Percentiles rank a stretch among this genome's conserved stretches.
Conservation (phyloP, 345 rosid species). For the Syzygium jambos region DNA sequence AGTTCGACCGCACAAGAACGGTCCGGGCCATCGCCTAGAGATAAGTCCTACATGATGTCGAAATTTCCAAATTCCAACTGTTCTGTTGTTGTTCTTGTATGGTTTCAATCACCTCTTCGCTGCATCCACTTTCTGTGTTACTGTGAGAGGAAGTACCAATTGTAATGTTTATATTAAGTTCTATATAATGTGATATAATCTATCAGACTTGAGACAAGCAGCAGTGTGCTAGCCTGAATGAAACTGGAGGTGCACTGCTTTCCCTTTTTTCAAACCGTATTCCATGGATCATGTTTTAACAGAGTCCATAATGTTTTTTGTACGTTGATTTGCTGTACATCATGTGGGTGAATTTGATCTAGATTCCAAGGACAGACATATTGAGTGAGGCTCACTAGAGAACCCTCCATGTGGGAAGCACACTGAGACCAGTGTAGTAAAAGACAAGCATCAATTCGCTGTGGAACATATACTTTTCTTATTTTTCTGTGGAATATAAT, state of each 20-base stretch:
- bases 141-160: neutral
- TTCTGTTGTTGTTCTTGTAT: neutral
- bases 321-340: neutral
- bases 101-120: neutral
- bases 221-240: neutral
- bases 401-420: neutral
- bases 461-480: neutral
- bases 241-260: neutral
- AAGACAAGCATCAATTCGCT: neutral
- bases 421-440: neutral
- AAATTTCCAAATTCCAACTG: neutral
- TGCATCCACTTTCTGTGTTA: neutral
- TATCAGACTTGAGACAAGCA: neutral
- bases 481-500: neutral
- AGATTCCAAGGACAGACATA: neutral
- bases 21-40: neutral
- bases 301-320: neutral
- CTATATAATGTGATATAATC: neutral
- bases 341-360: neutral
- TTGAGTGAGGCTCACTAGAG: neutral
- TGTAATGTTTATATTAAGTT: neutral
- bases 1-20: neutral
- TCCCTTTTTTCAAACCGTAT: neutral
- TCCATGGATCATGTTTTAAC: neutral
- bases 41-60: neutral